Conservation (phyloP, 2,329 filamentous ascomycete species). For the Cryphonectria carpinicola region DNA sequence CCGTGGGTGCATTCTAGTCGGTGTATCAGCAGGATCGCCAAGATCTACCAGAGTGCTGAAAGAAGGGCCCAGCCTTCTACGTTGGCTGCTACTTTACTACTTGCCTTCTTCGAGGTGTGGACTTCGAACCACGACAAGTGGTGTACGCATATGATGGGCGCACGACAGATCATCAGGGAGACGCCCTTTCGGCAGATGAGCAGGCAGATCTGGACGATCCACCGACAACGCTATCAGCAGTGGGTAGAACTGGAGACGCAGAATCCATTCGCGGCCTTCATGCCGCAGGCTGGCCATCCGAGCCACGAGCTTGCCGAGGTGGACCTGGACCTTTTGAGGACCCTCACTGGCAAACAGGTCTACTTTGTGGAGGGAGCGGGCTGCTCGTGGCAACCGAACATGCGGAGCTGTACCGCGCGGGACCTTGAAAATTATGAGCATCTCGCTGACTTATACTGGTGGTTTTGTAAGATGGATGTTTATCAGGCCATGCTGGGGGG, state of each 20-base stretch:
- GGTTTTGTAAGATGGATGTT: constrained; percentile 92
- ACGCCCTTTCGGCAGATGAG: constrained; percentile 78
- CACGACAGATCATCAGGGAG: constrained; percentile 79
- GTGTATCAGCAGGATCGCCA: constrained; percentile 76
- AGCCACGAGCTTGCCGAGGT: constrained; percentile 44
- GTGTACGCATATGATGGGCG: constrained; percentile 89
- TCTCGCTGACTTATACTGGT: constrained; percentile 89
- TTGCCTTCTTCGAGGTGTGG: constrained; percentile 94
- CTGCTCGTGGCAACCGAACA: constrained; percentile 20
- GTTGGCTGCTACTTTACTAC: constrained; percentile 81
- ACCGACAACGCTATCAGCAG: constrained; percentile 41
- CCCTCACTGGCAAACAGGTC: constrained; percentile 46
- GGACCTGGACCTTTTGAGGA: constrained; percentile 46
- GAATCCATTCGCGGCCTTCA: constrained; percentile 32
- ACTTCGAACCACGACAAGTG: constrained; percentile 93
- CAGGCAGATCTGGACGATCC: constrained; percentile 68
- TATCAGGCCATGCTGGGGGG: constrained; percentile 90
- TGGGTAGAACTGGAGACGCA: constrained; percentile 23
- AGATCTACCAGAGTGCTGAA: constrained; percentile 70
- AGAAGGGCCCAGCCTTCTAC: constrained; percentile 78
- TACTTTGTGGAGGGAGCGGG: constrained; percentile 30
- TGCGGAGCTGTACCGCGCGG: constrained; percentile 45
- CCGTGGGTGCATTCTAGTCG: constrained; percentile 93
- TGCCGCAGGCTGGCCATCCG: constrained; percentile 31
- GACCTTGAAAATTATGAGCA: constrained; percentile 83